Conservation (phyloP, 176 grass and related monocot genomes). For the Alloteropsis semialata region DNA sequence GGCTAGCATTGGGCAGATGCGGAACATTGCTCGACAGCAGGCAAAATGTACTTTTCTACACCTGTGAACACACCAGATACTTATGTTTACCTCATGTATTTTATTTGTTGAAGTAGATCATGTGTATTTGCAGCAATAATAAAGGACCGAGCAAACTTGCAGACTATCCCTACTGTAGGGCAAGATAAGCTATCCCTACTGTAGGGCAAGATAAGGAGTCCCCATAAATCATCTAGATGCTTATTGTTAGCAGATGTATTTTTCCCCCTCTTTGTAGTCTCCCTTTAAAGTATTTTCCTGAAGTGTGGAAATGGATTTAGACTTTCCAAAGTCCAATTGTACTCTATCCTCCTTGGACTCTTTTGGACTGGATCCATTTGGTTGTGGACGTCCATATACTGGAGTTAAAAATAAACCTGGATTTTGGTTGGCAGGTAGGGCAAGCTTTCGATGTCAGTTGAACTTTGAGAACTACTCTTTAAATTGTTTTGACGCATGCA, state of each 20-base stretch:
- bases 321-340: not conserved
- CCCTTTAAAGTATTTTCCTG: not conserved
- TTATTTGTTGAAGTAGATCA: not conserved
- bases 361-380: too few relatives aligned
- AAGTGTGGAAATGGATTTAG: not conserved
- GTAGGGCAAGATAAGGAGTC: constrained; percentile 20
- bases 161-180: too few relatives aligned
- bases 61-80: not conserved
- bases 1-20: constrained; percentile 64
- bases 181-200: too few relatives aligned
- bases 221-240: constrained; percentile 39
- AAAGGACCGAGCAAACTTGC: constrained; percentile 61
- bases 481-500: too few relatives aligned
- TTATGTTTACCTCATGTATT: not conserved
- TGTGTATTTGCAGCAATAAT: constrained; percentile 47
- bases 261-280: not conserved
- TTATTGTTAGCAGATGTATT: not conserved
- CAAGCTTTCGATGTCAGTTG: too few relatives aligned
- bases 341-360: not conserved
- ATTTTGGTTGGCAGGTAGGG: constrained; percentile 25
- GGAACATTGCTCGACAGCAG: constrained; percentile 46
- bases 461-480: too few relatives aligned
- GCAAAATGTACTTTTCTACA: constrained; percentile 54
- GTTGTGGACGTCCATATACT: too few relatives aligned
- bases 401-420: not conserved